phyloP scores from a whole-genome alignment of 1,139 yeast species.

The Diutina catenulata region DNA sequence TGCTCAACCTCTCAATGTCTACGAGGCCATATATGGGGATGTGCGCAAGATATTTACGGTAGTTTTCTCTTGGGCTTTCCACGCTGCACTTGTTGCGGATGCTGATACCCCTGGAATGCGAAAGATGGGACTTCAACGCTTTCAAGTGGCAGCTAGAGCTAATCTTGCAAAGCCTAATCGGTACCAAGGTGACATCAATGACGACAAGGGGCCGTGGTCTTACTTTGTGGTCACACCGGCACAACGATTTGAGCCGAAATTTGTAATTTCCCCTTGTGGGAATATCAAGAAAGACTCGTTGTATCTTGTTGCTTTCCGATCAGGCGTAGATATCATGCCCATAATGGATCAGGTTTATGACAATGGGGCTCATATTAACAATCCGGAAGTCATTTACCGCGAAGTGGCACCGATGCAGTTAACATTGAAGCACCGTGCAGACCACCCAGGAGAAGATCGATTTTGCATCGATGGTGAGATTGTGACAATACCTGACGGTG shows the following conservation, averaged over 20 bases:
- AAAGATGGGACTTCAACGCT: constrained; percentile 52
- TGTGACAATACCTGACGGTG: not conserved
- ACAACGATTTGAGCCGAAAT: constrained; percentile 52
- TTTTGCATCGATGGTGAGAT: constrained; percentile 4
- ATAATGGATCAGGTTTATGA: constrained; percentile 51
- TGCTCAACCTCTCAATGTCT: constrained; percentile 36
- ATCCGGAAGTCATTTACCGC: constrained; percentile 32
- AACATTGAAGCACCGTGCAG: not conserved
- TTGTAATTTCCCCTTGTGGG: constrained; percentile 65
- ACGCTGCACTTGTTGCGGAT: constrained; percentile 74
- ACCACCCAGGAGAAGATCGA: not conserved
- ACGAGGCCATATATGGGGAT: constrained; percentile 42
- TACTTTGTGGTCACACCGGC: constrained; percentile 60
- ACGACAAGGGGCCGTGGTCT: constrained; percentile 35
- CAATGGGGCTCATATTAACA: constrained; percentile 40
- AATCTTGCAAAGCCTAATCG: constrained; percentile 37
- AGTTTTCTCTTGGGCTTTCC: constrained; percentile 78
- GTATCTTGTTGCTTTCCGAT: constrained; percentile 43
- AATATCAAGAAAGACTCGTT: constrained; percentile 36
- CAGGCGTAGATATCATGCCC: constrained; percentile 34
- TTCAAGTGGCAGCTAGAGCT: constrained; percentile 52
- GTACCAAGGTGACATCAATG: constrained; percentile 33
- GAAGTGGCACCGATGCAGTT: constrained; percentile 13
- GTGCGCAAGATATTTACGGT: constrained; percentile 35
- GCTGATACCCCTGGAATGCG: constrained; percentile 62